phyloP scores from a whole-genome alignment of 2,329 filamentous ascomycete genomes.

The Thyridium curvatum region DNA sequence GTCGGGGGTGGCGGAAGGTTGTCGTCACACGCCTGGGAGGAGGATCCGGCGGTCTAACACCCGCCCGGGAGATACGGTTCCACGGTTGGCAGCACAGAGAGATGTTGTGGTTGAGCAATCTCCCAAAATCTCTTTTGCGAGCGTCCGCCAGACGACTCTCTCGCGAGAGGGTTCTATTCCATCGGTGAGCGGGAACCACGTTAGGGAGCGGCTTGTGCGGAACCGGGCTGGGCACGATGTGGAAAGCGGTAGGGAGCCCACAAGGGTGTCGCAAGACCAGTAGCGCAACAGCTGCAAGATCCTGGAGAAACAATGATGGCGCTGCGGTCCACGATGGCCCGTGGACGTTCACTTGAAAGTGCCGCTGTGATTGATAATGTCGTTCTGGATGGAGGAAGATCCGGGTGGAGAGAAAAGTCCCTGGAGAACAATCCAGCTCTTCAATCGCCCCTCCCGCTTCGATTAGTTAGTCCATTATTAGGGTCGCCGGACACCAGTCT shows the following conservation, averaged over 20 bases:
- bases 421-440: not conserved
- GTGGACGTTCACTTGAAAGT: constrained; percentile 1
- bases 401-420: not conserved
- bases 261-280: too few species aligned
- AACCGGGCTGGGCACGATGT: too few species aligned
- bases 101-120: too few species aligned
- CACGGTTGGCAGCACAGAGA: too few species aligned
- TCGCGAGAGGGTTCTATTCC: too few species aligned
- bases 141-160: too few species aligned
- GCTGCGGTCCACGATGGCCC: not conserved
- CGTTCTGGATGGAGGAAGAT: not conserved
- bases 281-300: too few species aligned
- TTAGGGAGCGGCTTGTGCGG: too few species aligned
- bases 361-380: not conserved
- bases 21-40: not conserved
- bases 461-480: not conserved
- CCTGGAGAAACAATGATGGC: too few species aligned
- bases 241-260: too few species aligned
- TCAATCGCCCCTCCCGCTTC: not conserved
- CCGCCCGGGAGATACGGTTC: not conserved
- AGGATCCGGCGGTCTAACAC: not conserved
- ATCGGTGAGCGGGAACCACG: too few species aligned
- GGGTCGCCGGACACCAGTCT: not conserved
- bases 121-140: too few species aligned
- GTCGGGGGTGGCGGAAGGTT: constrained; percentile 2